Conservation (phyloP, 495 filamentous ascomycete genomes). For the Lindgomyces ingoldianus region DNA sequence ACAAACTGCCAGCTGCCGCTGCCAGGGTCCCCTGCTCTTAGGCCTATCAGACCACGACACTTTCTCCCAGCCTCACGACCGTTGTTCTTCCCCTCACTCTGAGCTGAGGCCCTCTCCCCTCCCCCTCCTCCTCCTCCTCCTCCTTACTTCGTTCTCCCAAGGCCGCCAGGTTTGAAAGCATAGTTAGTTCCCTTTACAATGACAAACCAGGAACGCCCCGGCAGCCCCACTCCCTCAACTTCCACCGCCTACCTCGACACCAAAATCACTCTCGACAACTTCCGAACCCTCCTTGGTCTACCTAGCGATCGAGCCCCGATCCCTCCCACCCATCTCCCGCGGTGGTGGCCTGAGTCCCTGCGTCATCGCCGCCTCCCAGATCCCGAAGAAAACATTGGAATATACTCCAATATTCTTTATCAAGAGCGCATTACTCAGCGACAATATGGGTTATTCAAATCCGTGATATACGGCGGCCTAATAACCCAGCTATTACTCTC, state of each 20-base stretch:
- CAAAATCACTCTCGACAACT: conserved; percentile 28
- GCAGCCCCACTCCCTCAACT: background rate
- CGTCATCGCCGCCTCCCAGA: conserved; percentile 14
- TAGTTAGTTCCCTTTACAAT: background rate
- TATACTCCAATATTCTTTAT: conserved; percentile 27
- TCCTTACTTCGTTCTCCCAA: background rate
- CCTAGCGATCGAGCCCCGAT: conserved; percentile 5
- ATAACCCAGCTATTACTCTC: conserved; percentile 32
- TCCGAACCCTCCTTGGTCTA: conserved; percentile 33
- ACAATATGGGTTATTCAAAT: conserved; percentile 10
- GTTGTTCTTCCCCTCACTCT: no score
- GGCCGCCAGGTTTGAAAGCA: background rate
- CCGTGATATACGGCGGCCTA: conserved; percentile 18
- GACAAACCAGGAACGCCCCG: background rate
- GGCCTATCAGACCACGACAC: no score
- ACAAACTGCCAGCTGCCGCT: no score
- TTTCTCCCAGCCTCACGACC: no score
- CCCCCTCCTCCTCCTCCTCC: background rate
- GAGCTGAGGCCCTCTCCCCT: no score
- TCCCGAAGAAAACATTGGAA: conserved; percentile 30
- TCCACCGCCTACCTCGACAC: conserved; percentile 23
- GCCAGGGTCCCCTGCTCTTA: no score
- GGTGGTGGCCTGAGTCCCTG: conserved; percentile 20
- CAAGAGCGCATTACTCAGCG: conserved; percentile 14
- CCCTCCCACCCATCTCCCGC: conserved; percentile 16